Evolutionary conservation across 768 basidiomycete species (phyloP), one percentile per base, ranked within the genome.

Genomic region (Rhizopogon salebrosus): DNA sequence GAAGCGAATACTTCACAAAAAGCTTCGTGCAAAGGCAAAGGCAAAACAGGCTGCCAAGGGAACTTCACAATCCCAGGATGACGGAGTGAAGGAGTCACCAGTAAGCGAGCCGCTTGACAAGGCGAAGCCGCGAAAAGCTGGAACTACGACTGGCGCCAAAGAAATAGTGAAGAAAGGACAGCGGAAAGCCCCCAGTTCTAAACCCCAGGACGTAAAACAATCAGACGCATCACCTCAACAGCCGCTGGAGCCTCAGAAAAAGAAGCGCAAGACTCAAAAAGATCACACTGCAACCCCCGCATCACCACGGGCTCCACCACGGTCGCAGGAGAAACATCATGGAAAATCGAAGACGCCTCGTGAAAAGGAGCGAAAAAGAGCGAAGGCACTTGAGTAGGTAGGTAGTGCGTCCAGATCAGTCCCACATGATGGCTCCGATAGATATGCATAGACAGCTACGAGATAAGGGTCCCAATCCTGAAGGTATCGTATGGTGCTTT

Each of bases 1-100:
- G 6, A 79, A 72, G 56, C 79, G 83, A 46, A 70, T 67, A 35
- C 78, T 71, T 41, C 75, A 75, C 37, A 83, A 81, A 59, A 69
- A 68, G 34, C 66, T 68, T 34, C 75, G 70, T 57, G 69, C 62
- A 11, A 75, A 73, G 57, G 72, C 67, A 9, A 75, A 70, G 36
- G 67, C 68, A 22, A 77, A 76, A 58, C 62, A 64, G 24, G 51
- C 57, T 20, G 26, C 34, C 20, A 53, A 57, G 26, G 59, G 48
- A 22, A 29, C 27, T 11, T 23, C 18, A 3, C 6, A 20, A 31
- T 29, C 54, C 1, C 31, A 56, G 10, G 41, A 37, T 4, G 40
- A 23, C 5, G 13, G 8, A 9, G 45, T 14, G 45, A 46, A 46
- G 20, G 45, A 46, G 14, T 22, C 29, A 16, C 1, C 26, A 22